Evolutionary conservation across 495 filamentous ascomycete species (phyloP).

Genomic region (Opeltia flavorubescens): DNA sequence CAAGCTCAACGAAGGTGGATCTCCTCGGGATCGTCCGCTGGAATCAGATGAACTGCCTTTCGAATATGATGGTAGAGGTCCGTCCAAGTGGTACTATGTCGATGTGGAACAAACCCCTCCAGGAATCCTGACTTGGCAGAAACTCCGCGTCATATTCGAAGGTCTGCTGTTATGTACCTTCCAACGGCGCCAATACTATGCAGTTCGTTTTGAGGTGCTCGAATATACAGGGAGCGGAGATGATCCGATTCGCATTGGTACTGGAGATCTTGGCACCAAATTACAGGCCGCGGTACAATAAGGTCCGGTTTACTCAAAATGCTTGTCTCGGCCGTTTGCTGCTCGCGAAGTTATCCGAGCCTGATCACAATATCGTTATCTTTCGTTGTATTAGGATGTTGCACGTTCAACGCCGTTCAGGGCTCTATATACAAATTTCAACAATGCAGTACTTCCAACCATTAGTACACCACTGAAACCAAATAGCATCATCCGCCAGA

Average conservation of each 20-base stretch:
- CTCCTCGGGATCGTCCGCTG: not conserved
- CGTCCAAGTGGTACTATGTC: not conserved
- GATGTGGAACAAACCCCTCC: not conserved
- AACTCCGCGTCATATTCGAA: not conserved
- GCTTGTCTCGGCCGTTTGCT: no score
- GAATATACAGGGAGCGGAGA: no score
- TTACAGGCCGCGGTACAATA: no score
- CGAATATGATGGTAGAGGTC: not conserved
- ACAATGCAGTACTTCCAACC: constrained; percentile 47
- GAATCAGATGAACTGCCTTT: not conserved
- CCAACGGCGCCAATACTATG: not conserved
- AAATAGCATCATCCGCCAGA: constrained; percentile 55
- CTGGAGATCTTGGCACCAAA: no score
- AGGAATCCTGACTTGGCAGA: not conserved
- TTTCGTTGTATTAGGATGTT: no score
- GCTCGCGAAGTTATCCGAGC: no score
- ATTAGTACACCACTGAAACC: constrained; percentile 53
- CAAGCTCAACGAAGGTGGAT: not conserved
- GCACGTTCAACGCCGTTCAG: constrained; percentile 45
- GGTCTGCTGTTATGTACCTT: not conserved
- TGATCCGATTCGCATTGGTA: no score
- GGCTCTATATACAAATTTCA: constrained; percentile 53
- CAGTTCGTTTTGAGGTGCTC: not conserved
- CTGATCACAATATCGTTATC: no score
- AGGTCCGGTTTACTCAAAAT: no score